Evolutionary conservation across 495 filamentous ascomycete species (phyloP).

Genomic region (Astrothelium macrocarpum): DNA sequence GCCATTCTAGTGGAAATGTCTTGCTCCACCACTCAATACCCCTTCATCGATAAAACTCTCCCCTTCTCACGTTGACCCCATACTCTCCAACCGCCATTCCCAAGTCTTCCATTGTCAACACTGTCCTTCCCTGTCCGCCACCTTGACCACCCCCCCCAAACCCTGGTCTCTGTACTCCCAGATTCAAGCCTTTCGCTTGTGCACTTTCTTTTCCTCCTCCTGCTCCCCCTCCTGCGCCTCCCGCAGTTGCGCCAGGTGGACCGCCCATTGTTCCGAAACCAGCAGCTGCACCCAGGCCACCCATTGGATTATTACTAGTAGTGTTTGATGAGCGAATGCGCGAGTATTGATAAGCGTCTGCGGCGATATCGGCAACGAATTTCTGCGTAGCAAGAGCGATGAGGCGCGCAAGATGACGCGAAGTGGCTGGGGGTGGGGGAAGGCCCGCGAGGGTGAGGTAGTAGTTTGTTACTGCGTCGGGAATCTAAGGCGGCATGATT

Average conservation of each 20-base stretch:
- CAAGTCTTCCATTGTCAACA: constrained; percentile 97
- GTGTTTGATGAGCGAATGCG: constrained; percentile 89
- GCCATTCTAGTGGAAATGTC: neutral
- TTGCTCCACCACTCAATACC: neutral
- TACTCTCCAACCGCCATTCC: constrained; percentile 97
- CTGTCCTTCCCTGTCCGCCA: constrained; percentile 81
- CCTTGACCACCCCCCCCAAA: constrained; percentile 90
- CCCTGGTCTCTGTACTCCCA: constrained; percentile 83
- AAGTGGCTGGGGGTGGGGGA: constrained; percentile 76
- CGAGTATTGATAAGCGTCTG: constrained; percentile 94
- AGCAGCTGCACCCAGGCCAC: constrained; percentile 68
- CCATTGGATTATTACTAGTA: constrained; percentile 73
- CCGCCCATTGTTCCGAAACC: constrained; percentile 54
- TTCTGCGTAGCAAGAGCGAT: constrained; percentile 95
- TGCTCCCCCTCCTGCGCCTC: constrained; percentile 41
- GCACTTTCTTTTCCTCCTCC: constrained; percentile 37
- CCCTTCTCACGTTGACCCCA: constrained; percentile 90
- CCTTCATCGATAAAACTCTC: constrained; percentile 86
- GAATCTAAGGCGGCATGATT: constrained; percentile 66
- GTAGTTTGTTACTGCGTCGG: constrained; percentile 94
- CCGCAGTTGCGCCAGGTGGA: constrained; percentile 42
- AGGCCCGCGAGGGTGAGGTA: constrained; percentile 94
- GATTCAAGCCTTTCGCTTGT: constrained; percentile 44
- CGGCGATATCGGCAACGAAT: constrained; percentile 93
- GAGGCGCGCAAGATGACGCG: constrained; percentile 79